These are phyloP conservation scores for Kwoniella bestiolae DNA, from an alignment of 768 basidiomycete genomes.

Conservation along the genomic window DNA sequence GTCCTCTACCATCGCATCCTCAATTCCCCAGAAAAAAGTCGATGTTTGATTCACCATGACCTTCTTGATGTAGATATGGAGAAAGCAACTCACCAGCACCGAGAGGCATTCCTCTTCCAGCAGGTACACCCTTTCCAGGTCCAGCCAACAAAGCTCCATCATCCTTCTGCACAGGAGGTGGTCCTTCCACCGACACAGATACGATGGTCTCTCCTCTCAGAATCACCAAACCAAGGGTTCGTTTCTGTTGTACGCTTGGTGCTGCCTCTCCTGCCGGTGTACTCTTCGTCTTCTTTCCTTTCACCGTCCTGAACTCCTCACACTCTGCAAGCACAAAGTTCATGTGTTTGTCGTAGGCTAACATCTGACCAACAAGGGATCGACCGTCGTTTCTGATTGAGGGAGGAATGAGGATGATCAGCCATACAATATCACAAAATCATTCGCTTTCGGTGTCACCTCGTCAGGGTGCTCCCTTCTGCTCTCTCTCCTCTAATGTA, in stretches of 20 bases:
- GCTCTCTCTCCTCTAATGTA: neutral
- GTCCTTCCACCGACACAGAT: slow-evolving; percentile 91
- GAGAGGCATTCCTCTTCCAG: slow-evolving; percentile 89
- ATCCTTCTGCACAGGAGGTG: slow-evolving; percentile 86
- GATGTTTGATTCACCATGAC: neutral
- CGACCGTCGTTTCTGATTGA: slow-evolving; percentile 73
- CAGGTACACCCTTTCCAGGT: slow-evolving; percentile 93
- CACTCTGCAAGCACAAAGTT: slow-evolving; percentile 97
- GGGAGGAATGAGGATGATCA: neutral
- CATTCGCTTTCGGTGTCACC: too few relatives aligned
- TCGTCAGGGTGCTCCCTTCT: too few relatives aligned
- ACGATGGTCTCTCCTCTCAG: slow-evolving; percentile 95
- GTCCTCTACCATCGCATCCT: too few relatives aligned
- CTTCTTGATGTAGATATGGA: neutral
- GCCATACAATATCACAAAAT: too few relatives aligned
- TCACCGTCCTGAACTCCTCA: slow-evolving; percentile 94
- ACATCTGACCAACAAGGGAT: slow-evolving; percentile 94
- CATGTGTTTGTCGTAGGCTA: slow-evolving; percentile 99
- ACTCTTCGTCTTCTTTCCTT: slow-evolving; percentile 61
- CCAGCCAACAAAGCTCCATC: slow-evolving; percentile 84
- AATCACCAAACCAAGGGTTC: slow-evolving; percentile 94
- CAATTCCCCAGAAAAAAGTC: neutral
- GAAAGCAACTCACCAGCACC: slow-evolving; percentile 56
- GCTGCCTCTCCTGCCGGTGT: slow-evolving; percentile 67
- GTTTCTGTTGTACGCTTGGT: slow-evolving; percentile 83